Conservation (phyloP, 2,329 filamentous ascomycete genomes). For the Colletotrichum caudatum region DNA sequence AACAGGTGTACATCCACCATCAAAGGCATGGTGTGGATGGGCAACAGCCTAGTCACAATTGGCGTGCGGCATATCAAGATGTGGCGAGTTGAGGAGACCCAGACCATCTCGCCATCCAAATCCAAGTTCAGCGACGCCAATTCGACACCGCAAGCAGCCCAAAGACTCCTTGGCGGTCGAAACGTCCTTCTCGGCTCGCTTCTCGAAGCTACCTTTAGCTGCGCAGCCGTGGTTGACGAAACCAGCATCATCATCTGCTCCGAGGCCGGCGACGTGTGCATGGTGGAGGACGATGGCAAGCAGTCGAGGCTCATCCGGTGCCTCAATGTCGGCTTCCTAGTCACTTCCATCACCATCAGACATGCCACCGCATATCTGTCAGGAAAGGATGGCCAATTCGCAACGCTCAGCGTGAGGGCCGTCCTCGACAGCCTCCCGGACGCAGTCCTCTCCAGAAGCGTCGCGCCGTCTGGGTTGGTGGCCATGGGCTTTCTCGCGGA, state of each 20-base stretch:
- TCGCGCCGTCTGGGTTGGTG: conserved; percentile 63
- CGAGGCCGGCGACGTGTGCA: conserved; percentile 89
- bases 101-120: conserved; percentile 72
- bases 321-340: conserved; percentile 73
- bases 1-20: conserved; percentile 92
- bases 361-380: conserved; percentile 74
- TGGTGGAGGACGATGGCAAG: conserved; percentile 81
- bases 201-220: conserved; percentile 86
- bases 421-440: conserved; percentile 58
- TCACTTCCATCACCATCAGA: conserved; percentile 75
- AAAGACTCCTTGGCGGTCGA: conserved; percentile 84
- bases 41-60: conserved; percentile 83
- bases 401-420: conserved; percentile 63
- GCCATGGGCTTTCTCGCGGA: conserved; percentile 77
- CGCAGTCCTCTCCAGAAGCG: conserved; percentile 54
- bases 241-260: conserved; percentile 85
- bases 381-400: conserved; percentile 72
- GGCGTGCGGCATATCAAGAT: conserved; percentile 94
- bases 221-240: conserved; percentile 78
- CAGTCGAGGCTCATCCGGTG: conserved; percentile 78
- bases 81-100: conserved; percentile 83
- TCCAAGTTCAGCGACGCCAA: conserved; percentile 59
- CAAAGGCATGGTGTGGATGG: conserved; percentile 91
- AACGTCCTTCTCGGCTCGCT: conserved; percentile 88
- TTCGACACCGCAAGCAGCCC: conserved; percentile 48